Conservation (phyloP, 2,329 filamentous ascomycete species). For the Teratosphaeria pseudoeucalypti region DNA sequence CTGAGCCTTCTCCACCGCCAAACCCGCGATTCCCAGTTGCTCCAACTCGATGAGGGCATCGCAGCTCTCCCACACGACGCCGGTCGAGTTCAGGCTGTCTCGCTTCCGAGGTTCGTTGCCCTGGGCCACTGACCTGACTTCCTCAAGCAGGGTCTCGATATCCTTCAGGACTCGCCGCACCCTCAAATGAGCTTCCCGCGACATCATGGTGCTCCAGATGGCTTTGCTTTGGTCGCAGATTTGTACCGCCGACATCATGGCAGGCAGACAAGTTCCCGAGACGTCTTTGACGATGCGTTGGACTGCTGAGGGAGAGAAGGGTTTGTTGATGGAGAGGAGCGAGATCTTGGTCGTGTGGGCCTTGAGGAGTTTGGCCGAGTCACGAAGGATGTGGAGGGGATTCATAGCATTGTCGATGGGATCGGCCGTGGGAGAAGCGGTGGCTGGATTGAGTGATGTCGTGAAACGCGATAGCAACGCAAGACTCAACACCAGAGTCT, state of each 20-base stretch:
- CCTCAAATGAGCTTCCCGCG: constrained; percentile 51
- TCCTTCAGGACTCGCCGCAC: constrained; percentile 53
- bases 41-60: constrained; percentile 59
- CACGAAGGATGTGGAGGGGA: constrained; percentile 58
- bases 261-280: constrained; percentile 62
- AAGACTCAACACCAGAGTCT: constrained; percentile 21
- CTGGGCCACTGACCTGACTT: constrained; percentile 44
- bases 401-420: constrained; percentile 31
- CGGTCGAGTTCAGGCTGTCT: constrained; percentile 55
- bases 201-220: constrained; percentile 53
- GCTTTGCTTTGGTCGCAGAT: constrained; percentile 45
- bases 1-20: constrained; percentile 61
- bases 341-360: constrained; percentile 82
- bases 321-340: constrained; percentile 73
- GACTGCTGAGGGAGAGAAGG: constrained; percentile 73
- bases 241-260: constrained; percentile 60
- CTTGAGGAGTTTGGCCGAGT: constrained; percentile 62
- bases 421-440: constrained; percentile 8
- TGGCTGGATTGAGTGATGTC: constrained; percentile 13
- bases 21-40: constrained; percentile 55
- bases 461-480: constrained; percentile 24
- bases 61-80: constrained; percentile 73
- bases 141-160: constrained; percentile 48
- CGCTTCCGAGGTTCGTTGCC: constrained; percentile 28
- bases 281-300: constrained; percentile 60